These are phyloP conservation scores for Lasiodiplodia citricola DNA, from an alignment of 2,329 filamentous ascomycete species.

Conservation along the genomic window DNA sequence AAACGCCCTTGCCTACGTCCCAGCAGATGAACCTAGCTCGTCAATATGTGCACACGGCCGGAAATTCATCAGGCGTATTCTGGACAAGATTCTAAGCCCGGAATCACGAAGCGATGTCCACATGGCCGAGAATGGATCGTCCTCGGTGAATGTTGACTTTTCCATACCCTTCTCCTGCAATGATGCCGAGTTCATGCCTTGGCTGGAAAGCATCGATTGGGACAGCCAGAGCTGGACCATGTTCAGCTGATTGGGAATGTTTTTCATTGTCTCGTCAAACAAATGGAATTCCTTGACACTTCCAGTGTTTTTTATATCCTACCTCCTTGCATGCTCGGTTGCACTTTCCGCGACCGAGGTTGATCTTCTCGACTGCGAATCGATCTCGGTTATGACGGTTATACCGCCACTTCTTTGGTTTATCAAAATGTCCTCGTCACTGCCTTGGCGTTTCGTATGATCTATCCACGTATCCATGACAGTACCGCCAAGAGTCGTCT, in stretches of 20 bases:
- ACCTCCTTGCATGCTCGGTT: not conserved
- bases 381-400: constrained; percentile 16
- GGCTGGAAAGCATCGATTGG: constrained; percentile 52
- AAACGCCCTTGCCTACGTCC: constrained; percentile 44
- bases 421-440: constrained; percentile 9
- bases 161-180: constrained; percentile 42
- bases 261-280: not conserved
- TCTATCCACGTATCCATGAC: constrained; percentile 6
- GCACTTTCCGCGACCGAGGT: not conserved
- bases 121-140: constrained; percentile 12
- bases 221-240: constrained; percentile 41
- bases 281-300: not conserved
- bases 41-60: constrained; percentile 49
- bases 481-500: constrained; percentile 3
- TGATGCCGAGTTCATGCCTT: constrained; percentile 51
- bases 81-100: constrained; percentile 50
- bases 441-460: constrained; percentile 12
- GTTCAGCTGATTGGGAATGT: constrained; percentile 1
- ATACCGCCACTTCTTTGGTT: not conserved
- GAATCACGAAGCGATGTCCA: not conserved
- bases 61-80: constrained; percentile 47
- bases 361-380: constrained; percentile 7
- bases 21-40: constrained; percentile 47
- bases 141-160: constrained; percentile 38
- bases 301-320: not conserved